Conservation (phyloP, 176 grass and related monocot species). For the Musa beccarii region DNA sequence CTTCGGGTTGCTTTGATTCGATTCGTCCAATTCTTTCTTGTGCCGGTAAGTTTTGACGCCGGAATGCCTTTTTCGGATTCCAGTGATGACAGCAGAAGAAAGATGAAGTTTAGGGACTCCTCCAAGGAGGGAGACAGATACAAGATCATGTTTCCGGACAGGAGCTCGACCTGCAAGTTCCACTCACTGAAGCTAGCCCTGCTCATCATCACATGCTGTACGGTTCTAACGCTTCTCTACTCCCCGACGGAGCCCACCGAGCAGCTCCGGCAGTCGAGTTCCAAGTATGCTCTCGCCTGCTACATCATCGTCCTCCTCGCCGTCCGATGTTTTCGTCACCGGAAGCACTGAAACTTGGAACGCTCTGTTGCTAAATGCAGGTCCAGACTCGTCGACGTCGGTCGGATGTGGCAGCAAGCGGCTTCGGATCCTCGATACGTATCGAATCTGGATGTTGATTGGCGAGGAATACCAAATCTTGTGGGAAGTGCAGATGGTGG, state of each 20-base stretch:
- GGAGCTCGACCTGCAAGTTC: slow-evolving; percentile 64
- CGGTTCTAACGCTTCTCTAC: slow-evolving; percentile 69
- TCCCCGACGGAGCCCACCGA: slow-evolving; percentile 59
- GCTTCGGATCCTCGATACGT: slow-evolving; percentile 63
- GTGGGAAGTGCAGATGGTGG: slow-evolving; percentile 35
- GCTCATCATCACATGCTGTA: slow-evolving; percentile 68
- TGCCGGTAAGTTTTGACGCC: no score
- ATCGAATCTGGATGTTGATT: slow-evolving; percentile 43
- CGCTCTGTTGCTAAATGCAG: background rate
- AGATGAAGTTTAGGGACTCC: slow-evolving; percentile 50
- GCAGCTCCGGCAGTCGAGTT: slow-evolving; percentile 43
- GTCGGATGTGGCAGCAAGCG: slow-evolving; percentile 69
- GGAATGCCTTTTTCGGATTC: background rate
- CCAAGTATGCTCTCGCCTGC: slow-evolving; percentile 35
- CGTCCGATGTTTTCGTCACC: background rate
- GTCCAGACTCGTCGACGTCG: slow-evolving; percentile 66
- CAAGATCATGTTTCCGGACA: slow-evolving; percentile 60
- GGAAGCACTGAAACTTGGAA: slow-evolving; percentile 10
- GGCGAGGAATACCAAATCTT: slow-evolving; percentile 44
- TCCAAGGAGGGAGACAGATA: slow-evolving; percentile 75
- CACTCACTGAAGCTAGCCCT: slow-evolving; percentile 62
- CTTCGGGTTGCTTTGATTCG: background rate
- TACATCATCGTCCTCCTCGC: background rate
- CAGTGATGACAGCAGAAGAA: background rate
- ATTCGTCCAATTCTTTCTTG: background rate